Percentiles rank a stretch among this genome's conserved stretches.
Conservation (phyloP, 495 filamentous ascomycete genomes). For the Cercophora scortea region DNA sequence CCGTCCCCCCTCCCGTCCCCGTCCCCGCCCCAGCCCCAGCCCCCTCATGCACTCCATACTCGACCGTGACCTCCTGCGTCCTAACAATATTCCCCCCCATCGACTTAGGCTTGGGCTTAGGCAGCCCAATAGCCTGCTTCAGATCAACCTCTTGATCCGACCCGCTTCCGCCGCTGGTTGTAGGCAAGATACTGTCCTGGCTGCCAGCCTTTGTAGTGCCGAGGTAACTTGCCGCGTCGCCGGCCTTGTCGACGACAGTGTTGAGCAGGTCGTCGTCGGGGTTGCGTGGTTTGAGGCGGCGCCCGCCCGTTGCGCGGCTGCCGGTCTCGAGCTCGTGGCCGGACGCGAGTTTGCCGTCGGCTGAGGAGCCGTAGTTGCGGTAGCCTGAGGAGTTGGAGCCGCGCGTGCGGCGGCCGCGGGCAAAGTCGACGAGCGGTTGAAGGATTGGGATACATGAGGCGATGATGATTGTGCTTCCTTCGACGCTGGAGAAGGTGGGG, state of each 20-base stretch:
- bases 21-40: too few relatives aligned
- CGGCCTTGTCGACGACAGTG: neutral
- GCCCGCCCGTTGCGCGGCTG: neutral
- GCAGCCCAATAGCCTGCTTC: too few relatives aligned
- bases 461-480: constrained; percentile 40
- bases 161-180: neutral
- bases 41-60: neutral
- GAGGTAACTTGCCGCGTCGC: neutral
- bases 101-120: too few relatives aligned
- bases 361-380: neutral
- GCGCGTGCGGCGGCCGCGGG: constrained; percentile 9
- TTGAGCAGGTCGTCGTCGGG: neutral
- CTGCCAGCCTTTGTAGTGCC: neutral
- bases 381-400: neutral
- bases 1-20: neutral
- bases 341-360: neutral
- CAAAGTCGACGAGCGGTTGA: constrained; percentile 31
- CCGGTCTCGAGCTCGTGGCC: neutral
- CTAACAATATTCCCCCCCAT: neutral
- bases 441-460: constrained; percentile 43
- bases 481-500: constrained; percentile 22
- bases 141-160: neutral
- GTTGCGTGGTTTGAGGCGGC: neutral
- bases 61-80: constrained; percentile 2
- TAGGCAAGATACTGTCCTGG: neutral